These are phyloP conservation scores for Acacia crassicarpa DNA, from an alignment of 306 rosid genomes.

Conservation along the genomic window DNA sequence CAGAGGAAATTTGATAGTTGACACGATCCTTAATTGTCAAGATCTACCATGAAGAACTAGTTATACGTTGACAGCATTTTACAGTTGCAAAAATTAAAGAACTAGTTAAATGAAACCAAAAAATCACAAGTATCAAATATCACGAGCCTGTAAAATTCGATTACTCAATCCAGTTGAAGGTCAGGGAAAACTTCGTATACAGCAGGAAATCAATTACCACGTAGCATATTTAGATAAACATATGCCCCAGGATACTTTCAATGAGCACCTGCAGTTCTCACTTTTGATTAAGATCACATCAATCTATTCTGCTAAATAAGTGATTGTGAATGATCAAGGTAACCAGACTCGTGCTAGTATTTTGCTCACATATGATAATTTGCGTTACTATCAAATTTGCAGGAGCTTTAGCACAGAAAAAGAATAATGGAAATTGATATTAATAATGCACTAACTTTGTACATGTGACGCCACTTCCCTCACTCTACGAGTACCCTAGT, in stretches of 20 bases:
- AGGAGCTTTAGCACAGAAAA: conserved; percentile 19
- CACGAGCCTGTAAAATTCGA: neutral
- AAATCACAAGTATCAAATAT: neutral
- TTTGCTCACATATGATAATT: neutral
- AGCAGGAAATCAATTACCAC: neutral
- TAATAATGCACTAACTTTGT: conserved; percentile 37
- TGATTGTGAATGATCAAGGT: conserved; percentile 17
- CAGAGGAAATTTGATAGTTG: neutral
- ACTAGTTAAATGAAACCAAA: no score
- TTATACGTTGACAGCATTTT: neutral
- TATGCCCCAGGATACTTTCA: neutral
- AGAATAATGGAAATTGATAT: conserved; percentile 18
- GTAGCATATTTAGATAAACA: neutral
- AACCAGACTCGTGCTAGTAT: conserved; percentile 19
- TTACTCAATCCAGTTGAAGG: neutral
- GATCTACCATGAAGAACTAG: neutral
- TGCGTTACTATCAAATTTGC: conserved; percentile 24
- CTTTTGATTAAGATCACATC: neutral
- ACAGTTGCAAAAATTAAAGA: neutral
- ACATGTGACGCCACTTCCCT: conserved; percentile 22
- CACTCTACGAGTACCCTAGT: conserved; percentile 52
- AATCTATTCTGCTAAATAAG: conserved; percentile 4
- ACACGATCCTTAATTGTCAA: neutral
- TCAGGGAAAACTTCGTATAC: neutral
- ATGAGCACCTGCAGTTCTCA: neutral